Evolutionary conservation across 305 asterid species (phyloP).

Genomic region (Solanum chacoense): DNA sequence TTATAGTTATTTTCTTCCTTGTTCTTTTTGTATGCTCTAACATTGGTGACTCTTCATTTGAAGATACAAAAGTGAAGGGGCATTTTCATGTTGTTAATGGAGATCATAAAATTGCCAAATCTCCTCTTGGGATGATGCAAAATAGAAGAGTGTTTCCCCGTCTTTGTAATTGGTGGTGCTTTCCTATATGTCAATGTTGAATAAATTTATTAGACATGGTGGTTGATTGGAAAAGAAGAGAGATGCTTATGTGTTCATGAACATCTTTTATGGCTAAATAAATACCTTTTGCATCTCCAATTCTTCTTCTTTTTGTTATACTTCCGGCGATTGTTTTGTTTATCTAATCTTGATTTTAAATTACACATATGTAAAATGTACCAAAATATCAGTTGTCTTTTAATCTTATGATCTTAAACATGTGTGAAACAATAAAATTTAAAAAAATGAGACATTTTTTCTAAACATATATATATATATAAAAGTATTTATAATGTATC

Average conservation of each 20-base stretch:
- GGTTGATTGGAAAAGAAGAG: not conserved
- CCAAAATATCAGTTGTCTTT: too few species aligned
- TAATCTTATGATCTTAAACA: too few species aligned
- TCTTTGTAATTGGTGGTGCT: not conserved
- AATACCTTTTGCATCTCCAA: not conserved
- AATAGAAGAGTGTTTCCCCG: not conserved
- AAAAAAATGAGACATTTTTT: too few species aligned
- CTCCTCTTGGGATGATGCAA: not conserved
- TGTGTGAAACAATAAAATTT: not conserved
- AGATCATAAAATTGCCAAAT: not conserved
- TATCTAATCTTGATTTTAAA: not conserved
- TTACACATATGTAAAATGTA: too few species aligned
- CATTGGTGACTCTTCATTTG: not conserved
- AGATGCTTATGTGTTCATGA: not conserved
- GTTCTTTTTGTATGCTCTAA: not conserved
- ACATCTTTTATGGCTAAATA: not conserved
- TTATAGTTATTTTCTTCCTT: not conserved
- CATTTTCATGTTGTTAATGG: not conserved
- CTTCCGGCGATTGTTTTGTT: not conserved
- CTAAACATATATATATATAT: too few species aligned
- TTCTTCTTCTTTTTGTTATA: not conserved
- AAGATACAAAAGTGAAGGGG: not conserved
- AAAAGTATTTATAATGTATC: too few species aligned
- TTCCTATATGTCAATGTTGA: not conserved
- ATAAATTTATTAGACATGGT: not conserved